Conservation (phyloP, 352 stramenopile genomes). For the Phytophthora pini region DNA sequence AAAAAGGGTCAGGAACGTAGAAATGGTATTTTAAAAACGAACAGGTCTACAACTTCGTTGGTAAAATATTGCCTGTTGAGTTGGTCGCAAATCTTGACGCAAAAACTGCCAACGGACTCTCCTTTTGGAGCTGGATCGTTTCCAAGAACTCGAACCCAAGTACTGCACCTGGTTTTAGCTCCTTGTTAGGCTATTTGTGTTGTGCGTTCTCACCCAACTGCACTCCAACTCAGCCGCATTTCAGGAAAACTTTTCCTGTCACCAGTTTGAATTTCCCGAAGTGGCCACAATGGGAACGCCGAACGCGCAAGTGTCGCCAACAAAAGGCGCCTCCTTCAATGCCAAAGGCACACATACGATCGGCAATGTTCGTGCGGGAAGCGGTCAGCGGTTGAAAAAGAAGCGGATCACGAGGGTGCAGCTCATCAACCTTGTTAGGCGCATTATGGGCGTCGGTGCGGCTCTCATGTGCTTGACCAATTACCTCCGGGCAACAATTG, state of each 20-base stretch:
- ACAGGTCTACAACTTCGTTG: not conserved
- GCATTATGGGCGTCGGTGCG: slow-evolving; percentile 26
- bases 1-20: slow-evolving; percentile 1
- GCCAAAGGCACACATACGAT: slow-evolving; percentile 5
- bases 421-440: slow-evolving; percentile 33
- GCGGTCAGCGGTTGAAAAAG: slow-evolving; percentile 20
- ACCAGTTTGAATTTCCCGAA: not conserved
- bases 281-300: slow-evolving; percentile 2
- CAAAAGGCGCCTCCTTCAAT: slow-evolving; percentile 10
- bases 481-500: slow-evolving; percentile 31
- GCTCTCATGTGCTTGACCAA: slow-evolving; percentile 41
- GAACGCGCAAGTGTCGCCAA: slow-evolving; percentile 22
- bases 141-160: not conserved
- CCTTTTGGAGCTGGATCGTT: not conserved
- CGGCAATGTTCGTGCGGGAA: not conserved
- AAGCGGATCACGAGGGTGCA: slow-evolving; percentile 32
- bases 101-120: not conserved
- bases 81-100: too few relatives aligned
- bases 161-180: not conserved
- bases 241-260: slow-evolving; percentile 1
- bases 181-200: slow-evolving; percentile 4
- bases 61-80: too few relatives aligned
- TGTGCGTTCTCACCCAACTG: not conserved
- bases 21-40: not conserved
- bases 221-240: slow-evolving; percentile 1